These are phyloP conservation scores for Debaryomyces nepalensis DNA, from an alignment of 1,139 yeast species.

Conservation along the genomic window DNA sequence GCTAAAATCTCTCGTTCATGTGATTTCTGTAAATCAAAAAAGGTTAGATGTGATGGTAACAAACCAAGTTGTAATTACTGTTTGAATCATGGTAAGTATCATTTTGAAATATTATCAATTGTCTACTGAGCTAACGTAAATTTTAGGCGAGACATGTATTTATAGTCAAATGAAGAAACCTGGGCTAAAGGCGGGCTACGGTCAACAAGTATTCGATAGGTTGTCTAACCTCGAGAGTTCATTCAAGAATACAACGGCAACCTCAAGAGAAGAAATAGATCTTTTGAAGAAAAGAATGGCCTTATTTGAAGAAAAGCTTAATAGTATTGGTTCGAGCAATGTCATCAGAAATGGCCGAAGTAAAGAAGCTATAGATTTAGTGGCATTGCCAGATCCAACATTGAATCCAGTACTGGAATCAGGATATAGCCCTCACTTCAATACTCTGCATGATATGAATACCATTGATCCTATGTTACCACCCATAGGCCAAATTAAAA, in stretches of 20 bases:
- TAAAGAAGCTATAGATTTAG: neutral
- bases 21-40: conserved; percentile 40
- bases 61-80: conserved; percentile 31
- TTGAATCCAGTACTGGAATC: neutral
- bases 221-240: conserved; percentile 12
- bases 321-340: neutral
- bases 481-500: neutral
- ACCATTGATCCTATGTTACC: neutral
- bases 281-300: conserved; percentile 11
- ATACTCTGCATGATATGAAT: neutral
- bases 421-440: neutral
- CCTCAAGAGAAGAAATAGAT: conserved; percentile 1
- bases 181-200: conserved; percentile 36
- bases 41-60: conserved; percentile 39
- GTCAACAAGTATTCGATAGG: conserved; percentile 29
- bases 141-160: neutral
- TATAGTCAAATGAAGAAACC: conserved; percentile 32
- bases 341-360: neutral
- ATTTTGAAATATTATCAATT: neutral
- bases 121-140: neutral
- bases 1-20: conserved; percentile 31
- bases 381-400: neutral
- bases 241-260: neutral
- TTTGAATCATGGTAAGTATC: conserved; percentile 1
- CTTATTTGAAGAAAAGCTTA: neutral